Evolutionary conservation across 2,329 filamentous ascomycete species (phyloP).

Genomic region (Epichloe coenophiala): DNA sequence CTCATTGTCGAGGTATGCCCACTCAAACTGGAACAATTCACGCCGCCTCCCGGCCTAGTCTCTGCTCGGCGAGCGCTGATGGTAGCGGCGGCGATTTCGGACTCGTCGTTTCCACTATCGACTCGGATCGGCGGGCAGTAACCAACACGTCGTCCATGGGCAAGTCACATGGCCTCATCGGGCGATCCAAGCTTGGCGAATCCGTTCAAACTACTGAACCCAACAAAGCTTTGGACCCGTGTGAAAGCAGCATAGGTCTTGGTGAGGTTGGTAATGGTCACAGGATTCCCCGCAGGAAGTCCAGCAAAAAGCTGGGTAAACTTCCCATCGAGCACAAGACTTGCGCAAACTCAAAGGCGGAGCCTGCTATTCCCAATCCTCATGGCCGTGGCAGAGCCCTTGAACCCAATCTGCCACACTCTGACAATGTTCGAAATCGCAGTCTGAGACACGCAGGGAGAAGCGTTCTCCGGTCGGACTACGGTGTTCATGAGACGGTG

Average conservation of each 20-base stretch:
- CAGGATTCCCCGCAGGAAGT: conserved; percentile 6
- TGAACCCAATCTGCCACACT: not conserved
- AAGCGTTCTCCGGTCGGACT: not conserved
- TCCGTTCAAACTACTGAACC: not conserved
- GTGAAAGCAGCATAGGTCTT: not conserved
- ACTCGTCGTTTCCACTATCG: not conserved
- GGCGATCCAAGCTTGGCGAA: not conserved
- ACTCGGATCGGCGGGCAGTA: not conserved
- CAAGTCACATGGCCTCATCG: not conserved
- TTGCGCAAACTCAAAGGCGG: not conserved
- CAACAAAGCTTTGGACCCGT: not conserved
- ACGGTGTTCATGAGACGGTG: not conserved
- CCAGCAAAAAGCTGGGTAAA: conserved; percentile 6
- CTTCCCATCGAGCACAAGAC: not conserved
- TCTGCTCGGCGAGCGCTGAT: conserved; percentile 4
- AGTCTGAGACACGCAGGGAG: not conserved
- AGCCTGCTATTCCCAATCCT: not conserved
- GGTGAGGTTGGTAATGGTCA: not conserved
- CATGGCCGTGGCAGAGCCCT: too few relatives aligned
- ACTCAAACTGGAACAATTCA: not conserved
- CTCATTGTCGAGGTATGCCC: conserved; percentile 3
- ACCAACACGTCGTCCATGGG: not conserved
- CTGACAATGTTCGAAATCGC: not conserved
- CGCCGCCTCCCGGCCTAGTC: not conserved
- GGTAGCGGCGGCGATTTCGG: conserved; percentile 5